Base-by-base conservation (phyloP, 2,329 filamentous ascomycete species). In the Penicillium brevicompactum region DNA sequence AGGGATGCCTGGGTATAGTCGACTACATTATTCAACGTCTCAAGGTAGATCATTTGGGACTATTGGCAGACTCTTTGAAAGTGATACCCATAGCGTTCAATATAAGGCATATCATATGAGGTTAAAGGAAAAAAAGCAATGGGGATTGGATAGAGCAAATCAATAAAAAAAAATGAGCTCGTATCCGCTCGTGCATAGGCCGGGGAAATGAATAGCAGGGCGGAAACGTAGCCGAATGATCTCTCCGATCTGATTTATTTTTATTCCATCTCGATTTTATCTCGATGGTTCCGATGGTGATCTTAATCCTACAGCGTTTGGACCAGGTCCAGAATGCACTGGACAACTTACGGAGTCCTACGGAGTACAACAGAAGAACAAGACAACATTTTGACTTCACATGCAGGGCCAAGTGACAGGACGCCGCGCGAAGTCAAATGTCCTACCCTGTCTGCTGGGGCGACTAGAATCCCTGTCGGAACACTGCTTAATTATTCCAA, bases 191-290 rank as follows among this genome's bases (percentile, higher is more conserved):
- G 24, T 24, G 41, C n/a, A 21, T 22, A 27, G 18, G 7, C 24
- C 24, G 24, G 16, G 18, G 18, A 18, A 41, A 31, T 31, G 27
- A 34, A 34, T 37, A n/a, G 18, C 18, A 18, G 34, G n/a, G 27
- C 38, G 47, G 47, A 43, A 43, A 30, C 24, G n/a, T 14, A 37
- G 9, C 31, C 31, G 38, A 48, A 30, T 45, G 43, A 45, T 45
- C 43, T 45, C 43, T 41, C 38, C 43, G 46, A 51, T 46, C 31
- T 44, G 42, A 40, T 31, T 51, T 51, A 51, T 51, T 32, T 50
- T 41, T 34, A n/a, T 24, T 18, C 24, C 8, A 49, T 42, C 47
- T 9, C 6, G 24, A 41, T 41, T 16, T 14, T n/a, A 22, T 44
- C 8, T 16, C 31, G 32, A 50, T 46, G 41, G 27, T 42, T 30